A percentile compares a stretch with the other conserved stretches of the same genome.
Conservation (phyloP, 371 early-diverging fungal species). For the Amoeboradix gromovi region DNA sequence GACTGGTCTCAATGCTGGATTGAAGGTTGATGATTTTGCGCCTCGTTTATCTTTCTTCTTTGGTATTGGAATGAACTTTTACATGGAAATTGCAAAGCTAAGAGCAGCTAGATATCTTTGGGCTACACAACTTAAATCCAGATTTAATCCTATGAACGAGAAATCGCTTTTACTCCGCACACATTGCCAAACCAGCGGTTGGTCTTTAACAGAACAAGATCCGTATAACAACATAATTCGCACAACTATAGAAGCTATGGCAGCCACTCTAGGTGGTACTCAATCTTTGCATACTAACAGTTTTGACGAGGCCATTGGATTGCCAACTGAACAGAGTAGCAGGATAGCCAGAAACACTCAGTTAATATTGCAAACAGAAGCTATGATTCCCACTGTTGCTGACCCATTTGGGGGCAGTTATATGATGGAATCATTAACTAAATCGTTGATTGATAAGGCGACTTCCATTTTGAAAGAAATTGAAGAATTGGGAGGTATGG, state of each 20-base stretch:
- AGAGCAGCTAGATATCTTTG: constrained; percentile 50
- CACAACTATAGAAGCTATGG: constrained; percentile 63
- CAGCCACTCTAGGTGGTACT: constrained; percentile 53
- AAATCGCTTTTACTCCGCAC: constrained; percentile 46
- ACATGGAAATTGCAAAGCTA: constrained; percentile 70
- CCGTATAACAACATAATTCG: constrained; percentile 61
- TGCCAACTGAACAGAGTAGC: constrained; percentile 47
- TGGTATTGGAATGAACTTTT: constrained; percentile 69
- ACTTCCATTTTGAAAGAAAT: constrained; percentile 34
- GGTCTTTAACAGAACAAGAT: constrained; percentile 61
- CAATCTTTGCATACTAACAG: constrained; percentile 60
- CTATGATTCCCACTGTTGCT: constrained; percentile 43
- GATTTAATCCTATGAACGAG: constrained; percentile 32
- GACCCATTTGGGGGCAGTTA: constrained; percentile 70
- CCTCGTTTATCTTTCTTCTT: constrained; percentile 65
- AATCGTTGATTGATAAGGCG: constrained; percentile 34
- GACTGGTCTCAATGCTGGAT: constrained; percentile 39
- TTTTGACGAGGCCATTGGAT: constrained; percentile 52
- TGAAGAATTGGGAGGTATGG: constrained; percentile 57
- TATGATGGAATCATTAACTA: constrained; percentile 60
- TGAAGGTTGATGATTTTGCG: constrained; percentile 54
- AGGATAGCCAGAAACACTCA: constrained; percentile 63
- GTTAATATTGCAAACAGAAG: constrained; percentile 50
- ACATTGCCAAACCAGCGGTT: constrained; percentile 61
- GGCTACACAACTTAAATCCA: constrained; percentile 42